Conservation (phyloP, 2,329 filamentous ascomycete genomes). For the Alternaria panax region DNA sequence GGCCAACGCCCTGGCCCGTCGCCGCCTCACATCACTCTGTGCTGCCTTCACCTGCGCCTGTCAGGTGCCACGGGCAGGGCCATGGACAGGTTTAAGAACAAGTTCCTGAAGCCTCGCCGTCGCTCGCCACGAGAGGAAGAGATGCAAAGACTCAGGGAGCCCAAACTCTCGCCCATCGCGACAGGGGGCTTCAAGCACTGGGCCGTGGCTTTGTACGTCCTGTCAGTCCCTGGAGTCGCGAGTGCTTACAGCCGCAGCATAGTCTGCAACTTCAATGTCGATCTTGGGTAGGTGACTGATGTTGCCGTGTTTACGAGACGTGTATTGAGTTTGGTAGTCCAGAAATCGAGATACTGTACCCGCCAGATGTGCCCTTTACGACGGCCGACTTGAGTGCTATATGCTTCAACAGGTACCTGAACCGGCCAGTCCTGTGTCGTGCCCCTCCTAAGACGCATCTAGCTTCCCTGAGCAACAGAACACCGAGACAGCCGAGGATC, state of each 20-base stretch:
- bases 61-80: conserved; percentile 28
- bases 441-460: conserved; percentile 19
- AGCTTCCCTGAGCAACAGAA: conserved; percentile 55
- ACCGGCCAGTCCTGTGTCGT: not conserved
- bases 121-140: conserved; percentile 34
- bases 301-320: not conserved
- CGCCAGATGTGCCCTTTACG: conserved; percentile 49
- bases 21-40: conserved; percentile 13
- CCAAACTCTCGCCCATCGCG: conserved; percentile 14
- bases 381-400: conserved; percentile 51
- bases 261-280: conserved; percentile 56
- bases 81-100: conserved; percentile 49
- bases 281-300: conserved; percentile 46
- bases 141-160: conserved; percentile 27
- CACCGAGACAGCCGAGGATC: conserved; percentile 49
- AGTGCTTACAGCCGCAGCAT: conserved; percentile 39
- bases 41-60: conserved; percentile 29
- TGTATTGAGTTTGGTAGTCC: conserved; percentile 39
- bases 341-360: conserved; percentile 53
- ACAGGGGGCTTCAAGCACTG: conserved; percentile 47
- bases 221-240: not conserved
- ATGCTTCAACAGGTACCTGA: conserved; percentile 51
- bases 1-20: conserved; percentile 14
- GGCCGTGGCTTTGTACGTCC: conserved; percentile 51
- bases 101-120: conserved; percentile 35